Conservation (phyloP, 2,329 filamentous ascomycete species). For the Colletotrichum melonis region DNA sequence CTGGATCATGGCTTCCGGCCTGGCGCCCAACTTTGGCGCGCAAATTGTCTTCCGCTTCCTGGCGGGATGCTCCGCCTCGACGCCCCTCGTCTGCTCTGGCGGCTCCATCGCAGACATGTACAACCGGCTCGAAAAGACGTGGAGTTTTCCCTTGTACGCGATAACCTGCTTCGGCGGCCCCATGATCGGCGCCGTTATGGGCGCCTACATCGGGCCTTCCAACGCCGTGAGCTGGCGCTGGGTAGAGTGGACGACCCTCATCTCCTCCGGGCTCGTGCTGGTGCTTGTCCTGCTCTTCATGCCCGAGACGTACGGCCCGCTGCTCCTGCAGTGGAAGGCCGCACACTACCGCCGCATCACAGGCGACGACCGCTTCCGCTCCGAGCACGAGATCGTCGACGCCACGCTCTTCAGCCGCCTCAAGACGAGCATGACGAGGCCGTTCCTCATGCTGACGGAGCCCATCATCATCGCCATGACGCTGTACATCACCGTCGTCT, state of each 20-base stretch:
- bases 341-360: slow-evolving; percentile 68
- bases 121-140: slow-evolving; percentile 48
- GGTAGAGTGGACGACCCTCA: slow-evolving; percentile 73
- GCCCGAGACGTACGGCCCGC: slow-evolving; percentile 71
- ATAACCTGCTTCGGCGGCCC: slow-evolving; percentile 54
- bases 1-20: slow-evolving; percentile 56
- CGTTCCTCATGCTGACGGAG: slow-evolving; percentile 52
- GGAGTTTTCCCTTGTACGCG: slow-evolving; percentile 58
- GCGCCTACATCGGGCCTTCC: slow-evolving; percentile 73
- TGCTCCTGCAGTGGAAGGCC: slow-evolving; percentile 71
- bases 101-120: slow-evolving; percentile 56
- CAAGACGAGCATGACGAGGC: slow-evolving; percentile 56
- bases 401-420: slow-evolving; percentile 63
- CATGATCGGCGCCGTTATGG: slow-evolving; percentile 55
- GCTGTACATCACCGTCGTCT: slow-evolving; percentile 63
- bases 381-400: slow-evolving; percentile 69
- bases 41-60: slow-evolving; percentile 61
- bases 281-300: slow-evolving; percentile 68
- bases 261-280: slow-evolving; percentile 69
- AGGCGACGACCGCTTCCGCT: slow-evolving; percentile 69
- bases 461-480: slow-evolving; percentile 56
- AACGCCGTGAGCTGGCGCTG: slow-evolving; percentile 67
- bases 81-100: slow-evolving; percentile 55
- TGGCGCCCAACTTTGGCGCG: slow-evolving; percentile 54
- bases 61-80: slow-evolving; percentile 57